phyloP scores from a whole-genome alignment of 202 grass and related monocot species.

The Brachypodium distachyon region DNA sequence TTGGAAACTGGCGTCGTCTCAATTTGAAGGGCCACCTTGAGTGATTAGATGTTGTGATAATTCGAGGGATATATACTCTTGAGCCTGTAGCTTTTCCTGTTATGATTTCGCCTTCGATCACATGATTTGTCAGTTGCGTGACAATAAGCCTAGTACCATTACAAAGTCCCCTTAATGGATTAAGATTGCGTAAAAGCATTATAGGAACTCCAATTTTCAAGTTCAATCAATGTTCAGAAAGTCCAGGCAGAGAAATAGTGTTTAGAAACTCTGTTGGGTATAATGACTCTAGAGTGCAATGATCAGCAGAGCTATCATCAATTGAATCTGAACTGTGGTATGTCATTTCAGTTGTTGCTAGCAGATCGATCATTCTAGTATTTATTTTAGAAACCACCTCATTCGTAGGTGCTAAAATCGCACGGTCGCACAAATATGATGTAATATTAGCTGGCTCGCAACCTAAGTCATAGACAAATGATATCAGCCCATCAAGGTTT shows the following conservation, averaged over 20 bases:
- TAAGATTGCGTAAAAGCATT: conserved; percentile 1
- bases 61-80: not conserved
- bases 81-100: not conserved
- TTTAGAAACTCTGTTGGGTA: conserved; percentile 6
- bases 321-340: not conserved
- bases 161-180: conserved; percentile 1
- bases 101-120: conserved; percentile 6
- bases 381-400: not conserved
- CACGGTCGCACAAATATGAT: not conserved
- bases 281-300: not conserved
- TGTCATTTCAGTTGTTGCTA: not conserved
- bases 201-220: conserved; percentile 22
- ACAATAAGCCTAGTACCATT: conserved; percentile 18
- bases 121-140: not conserved
- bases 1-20: not conserved
- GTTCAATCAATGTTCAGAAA: not conserved
- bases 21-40: not conserved
- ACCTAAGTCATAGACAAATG: not conserved
- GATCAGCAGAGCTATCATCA: not conserved
- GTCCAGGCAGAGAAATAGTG: not conserved
- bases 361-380: not conserved
- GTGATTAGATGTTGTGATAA: not conserved
- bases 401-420: not conserved
- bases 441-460: not conserved
- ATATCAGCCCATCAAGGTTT: not conserved